Evolutionary conservation across 2,329 filamentous ascomycete species (phyloP), one percentile per base, ranked within the genome.

Genomic region (Claviceps cyperi): DNA sequence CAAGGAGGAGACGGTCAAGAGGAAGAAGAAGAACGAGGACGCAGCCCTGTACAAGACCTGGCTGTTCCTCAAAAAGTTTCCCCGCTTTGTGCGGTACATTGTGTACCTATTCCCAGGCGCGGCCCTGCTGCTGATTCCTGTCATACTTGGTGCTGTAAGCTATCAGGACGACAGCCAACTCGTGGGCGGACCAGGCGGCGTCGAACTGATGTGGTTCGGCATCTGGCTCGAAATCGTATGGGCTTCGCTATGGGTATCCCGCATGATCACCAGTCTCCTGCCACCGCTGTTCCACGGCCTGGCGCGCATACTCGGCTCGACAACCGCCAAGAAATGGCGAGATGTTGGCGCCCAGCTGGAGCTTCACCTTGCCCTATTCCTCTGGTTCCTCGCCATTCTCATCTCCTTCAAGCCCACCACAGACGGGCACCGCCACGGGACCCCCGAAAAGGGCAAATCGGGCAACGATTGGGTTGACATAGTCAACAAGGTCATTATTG

Each of bases 211-310:
- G 52, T 97, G 91, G 91, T 96, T 97, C 61, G 86, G 86, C 32
- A 88, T 96, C 54, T 97, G 91, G 91, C 75, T 96, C 17, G 86
- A 95, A 65, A 87, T 95, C 41, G 76, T 96, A 24, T 97, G 91
- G 91, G 74, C 91, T 54, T 88, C 88, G 0, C 73, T 96, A 0
- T 97, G 91, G 91, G 83, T 84, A 19, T 84, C 74, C 1, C 71
- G 76, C 13, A 76, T 79, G 60, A 56, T 73, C 41, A 76, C 73
- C 3, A 70, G 72, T 24, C 61, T 76, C 37, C 65, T 79, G 55
- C 76, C 76, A 0, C 65, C 62, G 24, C 50, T 69, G 5, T 68
- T 78, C 51, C 66, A 68, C 39, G 58, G 67, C 8, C 35, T 85
- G 15, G 81, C 87, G 5, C 86, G 82, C 58, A 71, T 91, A 5